Conservation (phyloP, 2,329 filamentous ascomycete species). For the Colletotrichum echinochloae region DNA sequence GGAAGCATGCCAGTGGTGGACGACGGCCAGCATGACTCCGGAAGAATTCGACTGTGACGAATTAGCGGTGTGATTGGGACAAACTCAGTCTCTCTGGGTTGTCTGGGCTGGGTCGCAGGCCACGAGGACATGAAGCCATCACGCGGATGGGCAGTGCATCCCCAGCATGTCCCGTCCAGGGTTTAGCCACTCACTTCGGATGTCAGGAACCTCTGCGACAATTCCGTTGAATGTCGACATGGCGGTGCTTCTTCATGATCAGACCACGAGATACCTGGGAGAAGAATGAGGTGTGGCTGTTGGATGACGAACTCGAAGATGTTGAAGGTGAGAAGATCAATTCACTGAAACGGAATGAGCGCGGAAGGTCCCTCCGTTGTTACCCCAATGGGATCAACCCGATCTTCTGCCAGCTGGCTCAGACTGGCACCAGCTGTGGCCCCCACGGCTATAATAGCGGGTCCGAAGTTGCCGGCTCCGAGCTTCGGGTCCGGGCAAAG, state of each 20-base stretch:
- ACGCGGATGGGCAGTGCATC: neutral
- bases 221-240: slow-evolving; percentile 86
- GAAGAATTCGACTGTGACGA: slow-evolving; percentile 82
- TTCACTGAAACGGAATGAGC: neutral
- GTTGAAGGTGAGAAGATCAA: neutral
- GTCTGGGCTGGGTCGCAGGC: slow-evolving; percentile 33
- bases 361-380: neutral
- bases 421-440: too few relatives aligned
- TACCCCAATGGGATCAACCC: neutral
- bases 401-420: too few relatives aligned
- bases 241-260: slow-evolving; percentile 16
- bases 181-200: slow-evolving; percentile 66
- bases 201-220: slow-evolving; percentile 81
- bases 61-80: slow-evolving; percentile 29
- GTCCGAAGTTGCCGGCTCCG: neutral
- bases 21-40: slow-evolving; percentile 64
- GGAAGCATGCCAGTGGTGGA: slow-evolving; percentile 83
- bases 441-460: too few relatives aligned
- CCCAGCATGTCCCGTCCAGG: slow-evolving; percentile 23
- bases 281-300: neutral
- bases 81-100: too few relatives aligned
- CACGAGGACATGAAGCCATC: slow-evolving; percentile 16
- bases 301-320: neutral
- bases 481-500: neutral
- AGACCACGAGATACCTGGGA: too few relatives aligned